phyloP scores from a whole-genome alignment of 2,329 filamentous ascomycete genomes.

The Xylariaceae sp. region DNA sequence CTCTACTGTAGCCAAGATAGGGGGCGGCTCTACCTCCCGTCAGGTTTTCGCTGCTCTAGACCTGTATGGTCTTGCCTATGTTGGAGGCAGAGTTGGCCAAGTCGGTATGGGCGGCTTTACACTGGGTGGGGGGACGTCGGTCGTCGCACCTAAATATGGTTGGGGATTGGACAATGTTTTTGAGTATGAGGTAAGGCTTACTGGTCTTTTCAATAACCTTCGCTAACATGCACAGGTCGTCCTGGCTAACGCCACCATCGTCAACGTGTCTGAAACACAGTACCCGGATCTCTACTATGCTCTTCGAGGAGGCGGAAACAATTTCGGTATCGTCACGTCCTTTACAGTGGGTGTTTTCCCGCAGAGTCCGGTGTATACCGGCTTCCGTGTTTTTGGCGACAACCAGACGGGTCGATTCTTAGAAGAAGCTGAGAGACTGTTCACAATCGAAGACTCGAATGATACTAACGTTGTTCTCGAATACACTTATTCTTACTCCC shows the following conservation, averaged over 20 bases:
- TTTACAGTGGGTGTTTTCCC: slow-evolving; percentile 2
- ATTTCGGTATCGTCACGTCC: slow-evolving; percentile 4
- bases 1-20: slow-evolving; percentile 8
- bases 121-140: slow-evolving; percentile 23
- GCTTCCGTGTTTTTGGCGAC: neutral
- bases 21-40: slow-evolving; percentile 15
- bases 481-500: slow-evolving; percentile 5
- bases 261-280: neutral
- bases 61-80: slow-evolving; percentile 18
- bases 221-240: neutral
- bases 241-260: neutral
- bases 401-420: slow-evolving; percentile 9
- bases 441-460: slow-evolving; percentile 4
- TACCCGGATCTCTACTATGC: neutral
- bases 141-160: slow-evolving; percentile 12
- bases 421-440: slow-evolving; percentile 14
- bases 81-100: slow-evolving; percentile 25
- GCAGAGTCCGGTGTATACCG: slow-evolving; percentile 7
- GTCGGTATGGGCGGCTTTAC: slow-evolving; percentile 19
- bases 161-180: slow-evolving; percentile 10
- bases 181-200: slow-evolving; percentile 2
- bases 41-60: slow-evolving; percentile 27
- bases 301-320: slow-evolving; percentile 1
- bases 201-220: neutral
- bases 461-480: slow-evolving; percentile 11